These are phyloP conservation scores for Antitrichia curtipendula DNA, from an alignment of 225 moss, liverwort and hornwort species.

Conservation along the genomic window DNA sequence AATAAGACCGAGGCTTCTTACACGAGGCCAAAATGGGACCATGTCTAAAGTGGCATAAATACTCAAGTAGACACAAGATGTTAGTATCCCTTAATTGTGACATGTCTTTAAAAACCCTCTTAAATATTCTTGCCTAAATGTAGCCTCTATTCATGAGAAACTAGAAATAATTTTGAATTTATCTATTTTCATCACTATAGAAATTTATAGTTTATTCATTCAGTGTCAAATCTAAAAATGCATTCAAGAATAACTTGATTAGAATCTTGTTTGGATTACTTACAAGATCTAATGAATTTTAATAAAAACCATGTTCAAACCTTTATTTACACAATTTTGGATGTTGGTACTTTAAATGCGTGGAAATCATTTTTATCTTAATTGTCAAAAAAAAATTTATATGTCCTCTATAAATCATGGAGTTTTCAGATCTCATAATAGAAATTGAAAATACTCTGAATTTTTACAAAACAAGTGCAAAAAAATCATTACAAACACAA, in stretches of 20 bases:
- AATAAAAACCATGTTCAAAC: too few relatives aligned
- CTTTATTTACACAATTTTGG: neutral
- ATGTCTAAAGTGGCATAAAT: neutral
- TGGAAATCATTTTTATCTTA: neutral
- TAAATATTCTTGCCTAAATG: neutral
- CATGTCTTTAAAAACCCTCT: fast-evolving
- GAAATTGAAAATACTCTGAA: neutral
- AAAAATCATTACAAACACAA: neutral
- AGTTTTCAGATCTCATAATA: fast-evolving
- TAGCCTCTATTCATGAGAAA: neutral
- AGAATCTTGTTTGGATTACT: neutral
- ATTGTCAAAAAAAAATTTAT: neutral
- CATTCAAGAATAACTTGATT: neutral
- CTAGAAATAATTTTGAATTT: neutral
- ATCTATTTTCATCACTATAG: fast-evolving
- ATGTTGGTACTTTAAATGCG: neutral
- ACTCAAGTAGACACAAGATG: fast-evolving
- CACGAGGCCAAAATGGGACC: neutral
- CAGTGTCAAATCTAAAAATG: neutral
- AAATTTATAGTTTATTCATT: neutral
- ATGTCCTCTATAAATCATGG: fast-evolving
- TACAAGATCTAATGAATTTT: neutral
- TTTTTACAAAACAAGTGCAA: neutral
- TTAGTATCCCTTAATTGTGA: too few relatives aligned
- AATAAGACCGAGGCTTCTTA: neutral